Base-by-base conservation (phyloP, 2,329 filamentous ascomycete genomes). In the Didymosphaeria variabile region DNA sequence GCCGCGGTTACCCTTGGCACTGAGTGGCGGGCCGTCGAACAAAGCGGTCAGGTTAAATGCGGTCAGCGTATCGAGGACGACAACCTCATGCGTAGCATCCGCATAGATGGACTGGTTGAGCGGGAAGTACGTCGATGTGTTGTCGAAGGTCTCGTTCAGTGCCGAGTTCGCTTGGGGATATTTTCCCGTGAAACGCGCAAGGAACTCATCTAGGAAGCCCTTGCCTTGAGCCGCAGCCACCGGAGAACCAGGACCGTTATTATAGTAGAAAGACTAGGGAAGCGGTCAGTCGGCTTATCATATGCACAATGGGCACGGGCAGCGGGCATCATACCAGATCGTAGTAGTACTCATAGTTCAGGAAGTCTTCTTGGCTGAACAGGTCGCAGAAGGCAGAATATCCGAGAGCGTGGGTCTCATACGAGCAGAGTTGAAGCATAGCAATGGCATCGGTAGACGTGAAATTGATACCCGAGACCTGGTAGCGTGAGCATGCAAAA, bases 321-420 rank as follows among this genome's bases (percentile, higher is more conserved):
- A 47, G 23, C 45, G 23, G 45, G 23, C n/a, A 31, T 47, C 45
- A 47, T 31, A 47, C 45, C 45, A 82, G 67, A 58, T 82, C 80
- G 62, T 75, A 80, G 67, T 75, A 80, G 66, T 82, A 82, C 55
- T 82, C 80, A 57, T 77, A 81, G 61, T 80, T 80, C 10, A 81
- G 32, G 60, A 79, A 82, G 58, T 82, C 80, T 57, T 81, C 65
- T 47, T 81, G 70, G 50, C 67, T 79, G 67, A 82, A 82, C 10
- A 82, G 70, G 6, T 60, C 46, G 63, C 80, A 82, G 70, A 82
- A 82, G 3, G 75, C 67, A 0, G 80, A 81, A 64, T 80, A 82
- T 26, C 80, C 80, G 1, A 82, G 75, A 0, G 79, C 79, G 31
- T 73, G 71, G 32, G 72, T 74, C 51, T 75, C 72, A 58, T 75